Evolutionary conservation across 2,329 filamentous ascomycete species (phyloP), one percentile per base, ranked within the genome.

Genomic region (Trichothecium sympodiale): DNA sequence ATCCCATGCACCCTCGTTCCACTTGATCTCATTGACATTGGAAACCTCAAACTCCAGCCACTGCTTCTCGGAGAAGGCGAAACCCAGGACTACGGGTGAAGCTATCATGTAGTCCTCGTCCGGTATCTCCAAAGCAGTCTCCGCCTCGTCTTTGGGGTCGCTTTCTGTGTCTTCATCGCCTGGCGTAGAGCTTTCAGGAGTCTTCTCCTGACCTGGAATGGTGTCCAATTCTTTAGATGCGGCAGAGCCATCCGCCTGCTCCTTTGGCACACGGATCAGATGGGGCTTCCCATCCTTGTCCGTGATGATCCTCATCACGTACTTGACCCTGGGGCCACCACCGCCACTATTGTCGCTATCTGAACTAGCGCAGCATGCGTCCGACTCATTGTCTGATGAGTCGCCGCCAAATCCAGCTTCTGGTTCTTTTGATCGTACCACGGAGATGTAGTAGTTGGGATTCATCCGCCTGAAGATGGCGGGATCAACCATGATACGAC

Each of bases 41-140:
- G 81, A 83, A 15, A 95, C 79, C 0, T 77, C 79, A 48, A 94
- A 86, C 53, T 94, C 85, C 1, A 94, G 71, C 88, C 87, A 95
- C 8, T 85, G 66, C 59, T 94, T 94, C 57, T 94, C 85, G 1
- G 75, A 77, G 54, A 94, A 93, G 1, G 84, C 76, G 48, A 94
- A 94, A 0, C 87, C 88, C 2, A 93, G 70, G 1, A 94, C 83
- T 1, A 93, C 78, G 0, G 87, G 82, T 2, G 83, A 89, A 2
- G 86, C 79, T 33, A 93, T 80, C 5, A 94, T 64, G 17, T 91
- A 80, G 46, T 94, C 83, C 42, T 93, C 85, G 33, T 91, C 83
- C 0, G 71, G 82, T 53, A 91, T 88, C 10, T 25, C 20, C 6
- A 25, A 10, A 25, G 20, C 20, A 13, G 48, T 49, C 3, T 52